These are phyloP conservation scores for Zychaea mexicana DNA, from an alignment of 371 early-diverging fungal species.

Conservation along the genomic window DNA sequence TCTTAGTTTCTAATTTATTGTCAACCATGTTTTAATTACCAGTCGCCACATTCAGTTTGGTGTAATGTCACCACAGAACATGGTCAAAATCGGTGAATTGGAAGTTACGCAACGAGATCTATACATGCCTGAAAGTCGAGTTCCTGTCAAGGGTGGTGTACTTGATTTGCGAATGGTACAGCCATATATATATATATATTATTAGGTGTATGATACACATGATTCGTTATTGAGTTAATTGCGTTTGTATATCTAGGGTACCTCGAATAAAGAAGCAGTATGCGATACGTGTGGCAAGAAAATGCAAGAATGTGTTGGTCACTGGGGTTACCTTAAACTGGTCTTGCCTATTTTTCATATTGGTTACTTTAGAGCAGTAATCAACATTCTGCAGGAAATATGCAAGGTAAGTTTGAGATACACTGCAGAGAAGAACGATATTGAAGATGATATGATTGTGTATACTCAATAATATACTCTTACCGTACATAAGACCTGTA, in stretches of 20 bases:
- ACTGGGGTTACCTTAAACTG: conserved; percentile 96
- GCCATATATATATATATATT: not conserved
- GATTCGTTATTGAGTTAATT: too few species aligned
- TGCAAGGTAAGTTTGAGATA: conserved; percentile 99
- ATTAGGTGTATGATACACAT: not conserved
- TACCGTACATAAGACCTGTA: conserved; percentile 66
- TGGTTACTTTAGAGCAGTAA: conserved; percentile 93
- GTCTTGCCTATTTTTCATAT: conserved; percentile 98
- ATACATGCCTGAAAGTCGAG: conserved; percentile 79
- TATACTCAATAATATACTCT: not conserved
- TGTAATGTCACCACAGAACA: conserved; percentile 83
- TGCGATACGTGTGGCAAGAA: conserved; percentile 96
- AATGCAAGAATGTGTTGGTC: conserved; percentile 96
- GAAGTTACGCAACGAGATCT: conserved; percentile 93
- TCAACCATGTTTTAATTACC: not conserved
- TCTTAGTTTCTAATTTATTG: not conserved
- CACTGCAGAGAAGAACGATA: too few species aligned
- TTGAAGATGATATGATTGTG: not conserved
- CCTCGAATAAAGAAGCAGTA: conserved; percentile 78
- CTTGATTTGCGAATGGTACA: conserved; percentile 86
- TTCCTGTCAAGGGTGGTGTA: conserved; percentile 86
- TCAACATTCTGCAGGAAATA: conserved; percentile 92
- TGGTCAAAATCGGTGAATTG: conserved; percentile 84
- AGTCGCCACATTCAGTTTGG: conserved; percentile 92
- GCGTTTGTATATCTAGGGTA: conserved; percentile 60